These are phyloP conservation scores for Chaetoceros tenuissimus DNA, from an alignment of 108 stramenopile genomes.

Conservation along the genomic window DNA sequence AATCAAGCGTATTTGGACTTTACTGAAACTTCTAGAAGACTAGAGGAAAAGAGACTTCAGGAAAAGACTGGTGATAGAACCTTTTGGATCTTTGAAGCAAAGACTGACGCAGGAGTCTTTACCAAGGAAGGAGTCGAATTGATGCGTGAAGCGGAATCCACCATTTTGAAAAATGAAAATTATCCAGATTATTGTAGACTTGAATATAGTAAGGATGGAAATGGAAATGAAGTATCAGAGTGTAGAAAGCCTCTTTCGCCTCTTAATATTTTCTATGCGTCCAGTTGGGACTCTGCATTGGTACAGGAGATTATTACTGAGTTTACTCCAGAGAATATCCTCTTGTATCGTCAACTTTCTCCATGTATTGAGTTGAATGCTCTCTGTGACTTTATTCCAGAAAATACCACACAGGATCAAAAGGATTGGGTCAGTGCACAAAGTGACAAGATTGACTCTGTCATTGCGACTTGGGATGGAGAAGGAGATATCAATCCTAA, in stretches of 20 bases:
- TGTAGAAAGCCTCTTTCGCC: conserved; percentile 26
- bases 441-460: conserved; percentile 11
- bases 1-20: background rate
- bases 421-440: conserved; percentile 6
- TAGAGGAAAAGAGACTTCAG: conserved; percentile 9
- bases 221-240: conserved; percentile 5
- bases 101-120: conserved; percentile 22
- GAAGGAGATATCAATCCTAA: conserved; percentile 23
- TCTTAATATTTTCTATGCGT: conserved; percentile 32
- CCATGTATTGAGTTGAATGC: conserved; percentile 16
- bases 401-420: conserved; percentile 13
- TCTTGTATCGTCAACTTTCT: conserved; percentile 21
- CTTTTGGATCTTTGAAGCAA: conserved; percentile 42
- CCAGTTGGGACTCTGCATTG: conserved; percentile 21
- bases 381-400: conserved; percentile 19
- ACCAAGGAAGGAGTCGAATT: conserved; percentile 7
- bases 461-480: conserved; percentile 28
- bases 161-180: conserved; percentile 19
- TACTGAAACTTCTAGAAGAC: background rate
- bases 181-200: conserved; percentile 23
- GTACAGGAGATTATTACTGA: conserved; percentile 25
- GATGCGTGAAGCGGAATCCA: conserved; percentile 30
- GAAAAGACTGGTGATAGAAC: conserved; percentile 20
- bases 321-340: conserved; percentile 11
- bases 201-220: conserved; percentile 17